phyloP scores from a whole-genome alignment of 805 yeast genomes.

The Blastobotrys mokoenaii region DNA sequence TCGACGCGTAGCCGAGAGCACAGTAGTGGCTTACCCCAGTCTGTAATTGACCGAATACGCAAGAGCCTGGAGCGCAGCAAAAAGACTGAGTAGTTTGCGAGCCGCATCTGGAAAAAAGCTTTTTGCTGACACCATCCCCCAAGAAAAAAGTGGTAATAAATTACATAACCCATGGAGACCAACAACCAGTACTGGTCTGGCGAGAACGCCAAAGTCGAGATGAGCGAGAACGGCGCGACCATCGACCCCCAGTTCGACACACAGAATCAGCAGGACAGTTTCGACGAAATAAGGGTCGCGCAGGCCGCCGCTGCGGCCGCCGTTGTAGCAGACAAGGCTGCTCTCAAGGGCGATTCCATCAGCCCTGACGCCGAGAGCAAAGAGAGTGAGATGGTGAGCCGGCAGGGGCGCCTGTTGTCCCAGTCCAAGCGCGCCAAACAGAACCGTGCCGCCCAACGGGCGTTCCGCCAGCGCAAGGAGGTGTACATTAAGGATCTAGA shows the following conservation, averaged over 20 bases:
- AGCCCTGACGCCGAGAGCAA: neutral
- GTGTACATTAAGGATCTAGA: conserved; percentile 75
- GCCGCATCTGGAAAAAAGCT: no score
- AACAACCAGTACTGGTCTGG: neutral
- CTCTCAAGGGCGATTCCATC: neutral
- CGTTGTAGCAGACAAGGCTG: neutral
- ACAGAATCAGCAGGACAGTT: neutral
- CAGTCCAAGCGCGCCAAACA: conserved; percentile 83
- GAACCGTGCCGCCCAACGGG: conserved; percentile 85
- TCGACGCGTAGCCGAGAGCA: no score
- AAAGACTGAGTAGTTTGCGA: no score
- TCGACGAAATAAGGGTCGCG: neutral
- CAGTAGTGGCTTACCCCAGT: no score
- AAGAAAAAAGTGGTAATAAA: neutral
- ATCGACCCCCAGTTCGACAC: neutral
- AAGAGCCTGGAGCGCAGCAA: no score
- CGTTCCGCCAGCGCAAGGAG: conserved; percentile 81
- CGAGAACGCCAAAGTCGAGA: neutral
- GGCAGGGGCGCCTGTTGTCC: conserved; percentile 38
- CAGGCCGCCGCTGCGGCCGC: neutral
- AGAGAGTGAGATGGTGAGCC: conserved; percentile 2
- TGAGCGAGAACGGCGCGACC: neutral
- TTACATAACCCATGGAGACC: neutral
- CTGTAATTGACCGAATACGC: no score
- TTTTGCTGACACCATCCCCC: no score